A percentile compares a stretch with the other conserved stretches of the same genome.
These are phyloP conservation scores for Sporobolomyces roseus DNA, from an alignment of 768 basidiomycete genomes.

Conservation along the genomic window DNA sequence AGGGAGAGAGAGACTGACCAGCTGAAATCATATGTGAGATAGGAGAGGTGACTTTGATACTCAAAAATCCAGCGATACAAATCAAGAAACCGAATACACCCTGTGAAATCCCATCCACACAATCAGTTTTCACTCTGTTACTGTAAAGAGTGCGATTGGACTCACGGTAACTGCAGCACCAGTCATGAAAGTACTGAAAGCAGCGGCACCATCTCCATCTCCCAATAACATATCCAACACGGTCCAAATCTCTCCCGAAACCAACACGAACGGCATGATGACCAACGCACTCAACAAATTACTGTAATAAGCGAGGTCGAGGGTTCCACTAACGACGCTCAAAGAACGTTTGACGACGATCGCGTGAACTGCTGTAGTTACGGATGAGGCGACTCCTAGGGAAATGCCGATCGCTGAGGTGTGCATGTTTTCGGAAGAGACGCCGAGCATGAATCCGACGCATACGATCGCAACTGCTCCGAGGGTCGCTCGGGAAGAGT, in stretches of 20 bases:
- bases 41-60: constrained; percentile 94
- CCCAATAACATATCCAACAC: constrained; percentile 62
- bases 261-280: constrained; percentile 66
- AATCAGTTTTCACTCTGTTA: neutral
- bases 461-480: constrained; percentile 76
- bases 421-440: constrained; percentile 39
- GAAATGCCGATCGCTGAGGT: constrained; percentile 67
- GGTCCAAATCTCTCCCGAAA: constrained; percentile 70
- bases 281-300: constrained; percentile 73
- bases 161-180: constrained; percentile 46
- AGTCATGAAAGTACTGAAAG: constrained; percentile 44
- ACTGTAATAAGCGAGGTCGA: constrained; percentile 85
- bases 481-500: constrained; percentile 72
- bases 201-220: constrained; percentile 38
- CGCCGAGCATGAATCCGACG: constrained; percentile 72
- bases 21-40: constrained; percentile 97
- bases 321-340: constrained; percentile 71
- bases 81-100: constrained; percentile 87
- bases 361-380: constrained; percentile 84
- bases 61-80: constrained; percentile 84
- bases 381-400: constrained; percentile 78
- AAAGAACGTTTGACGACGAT: constrained; percentile 89
- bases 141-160: neutral
- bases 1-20: constrained; percentile 11
- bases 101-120: constrained; percentile 49